Evolutionary conservation across 2,329 filamentous ascomycete genomes (phyloP), one percentile per base, ranked within the genome.

Genomic region (Ceratocystis huliohia): DNA sequence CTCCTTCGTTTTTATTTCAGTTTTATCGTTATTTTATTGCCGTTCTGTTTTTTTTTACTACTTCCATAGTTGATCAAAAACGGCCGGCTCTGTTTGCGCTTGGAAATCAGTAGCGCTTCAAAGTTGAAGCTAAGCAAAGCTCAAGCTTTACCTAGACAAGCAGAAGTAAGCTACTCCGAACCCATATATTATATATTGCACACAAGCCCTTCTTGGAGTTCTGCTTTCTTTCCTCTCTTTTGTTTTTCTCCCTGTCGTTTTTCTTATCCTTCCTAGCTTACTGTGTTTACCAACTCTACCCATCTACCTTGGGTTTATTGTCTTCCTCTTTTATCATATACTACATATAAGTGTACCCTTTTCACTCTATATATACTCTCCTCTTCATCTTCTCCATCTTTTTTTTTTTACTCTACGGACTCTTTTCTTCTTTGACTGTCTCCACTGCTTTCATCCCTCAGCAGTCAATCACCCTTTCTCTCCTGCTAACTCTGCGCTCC

Each of bases 401-500:
- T 17, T 65, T 57, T 57, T 22, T 8, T 33, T 10, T 13, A 41
- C 3, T 3, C 10, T 41, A 41, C 37, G 3, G 37, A 41, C 37
- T 15, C 13, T 41, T 41, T 41, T 15, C 37, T 15, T 41, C 37
- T 37, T 37, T 41, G 37, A 41, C 37, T 41, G 37, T 41, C 37
- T 41, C 37, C 37, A 41, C 37, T 41, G 2, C 13, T 13, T 13
- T 15, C 37, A 41, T 41, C 37, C 37, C 37, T 41, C 37, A 41
- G 37, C 37, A 41, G 37, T 41, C 37, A 41, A 41, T 41, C 37
- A 15, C 37, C 37, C 37, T 41, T 53, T 53, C 37, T 37, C 28
- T 25, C 48, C 13, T 56, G 17, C 50, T 33, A 44, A 41, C 70
- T 78, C 80, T 76, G 74, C 77, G 74, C 80, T 79, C 75, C 74